These are phyloP conservation scores for Fusarium tanahbumbuense DNA, from an alignment of 2,329 filamentous ascomycete genomes.

Conservation along the genomic window DNA sequence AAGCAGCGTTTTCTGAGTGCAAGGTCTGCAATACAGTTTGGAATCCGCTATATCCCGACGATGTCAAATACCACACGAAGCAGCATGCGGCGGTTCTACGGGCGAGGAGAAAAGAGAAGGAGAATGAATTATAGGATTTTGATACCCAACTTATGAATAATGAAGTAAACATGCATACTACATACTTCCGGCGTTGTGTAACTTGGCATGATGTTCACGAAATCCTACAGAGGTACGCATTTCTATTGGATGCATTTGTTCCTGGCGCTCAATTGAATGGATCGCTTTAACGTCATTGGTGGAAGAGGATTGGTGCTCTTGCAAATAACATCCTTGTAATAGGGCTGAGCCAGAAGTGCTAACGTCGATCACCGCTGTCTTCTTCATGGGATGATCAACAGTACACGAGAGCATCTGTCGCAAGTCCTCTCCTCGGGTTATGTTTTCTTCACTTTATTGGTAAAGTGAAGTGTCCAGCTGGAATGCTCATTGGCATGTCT, in stretches of 20 bases:
- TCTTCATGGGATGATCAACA: background rate
- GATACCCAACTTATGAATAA: slow-evolving; percentile 43
- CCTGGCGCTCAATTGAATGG: background rate
- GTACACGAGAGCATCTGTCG: background rate
- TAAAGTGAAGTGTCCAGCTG: too few species aligned
- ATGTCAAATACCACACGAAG: slow-evolving; percentile 57
- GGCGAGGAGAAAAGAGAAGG: slow-evolving; percentile 43
- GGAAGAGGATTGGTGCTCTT: background rate
- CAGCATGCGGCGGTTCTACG: slow-evolving; percentile 52
- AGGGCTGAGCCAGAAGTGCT: slow-evolving; percentile 5
- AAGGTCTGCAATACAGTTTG: slow-evolving; percentile 57
- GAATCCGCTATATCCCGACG: slow-evolving; percentile 58
- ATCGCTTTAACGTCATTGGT: background rate
- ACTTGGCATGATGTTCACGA: background rate
- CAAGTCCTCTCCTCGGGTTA: too few species aligned
- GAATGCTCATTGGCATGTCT: background rate
- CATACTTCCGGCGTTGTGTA: background rate
- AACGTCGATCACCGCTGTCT: slow-evolving; percentile 1
- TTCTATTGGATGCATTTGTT: background rate
- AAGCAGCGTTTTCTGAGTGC: slow-evolving; percentile 58
- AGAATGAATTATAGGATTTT: slow-evolving; percentile 38
- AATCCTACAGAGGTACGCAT: background rate
- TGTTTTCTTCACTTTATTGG: background rate
- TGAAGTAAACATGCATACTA: background rate
- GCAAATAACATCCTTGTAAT: background rate